Evolutionary conservation across 495 filamentous ascomycete genomes (phyloP).

Genomic region (Talaromyces ruber): DNA sequence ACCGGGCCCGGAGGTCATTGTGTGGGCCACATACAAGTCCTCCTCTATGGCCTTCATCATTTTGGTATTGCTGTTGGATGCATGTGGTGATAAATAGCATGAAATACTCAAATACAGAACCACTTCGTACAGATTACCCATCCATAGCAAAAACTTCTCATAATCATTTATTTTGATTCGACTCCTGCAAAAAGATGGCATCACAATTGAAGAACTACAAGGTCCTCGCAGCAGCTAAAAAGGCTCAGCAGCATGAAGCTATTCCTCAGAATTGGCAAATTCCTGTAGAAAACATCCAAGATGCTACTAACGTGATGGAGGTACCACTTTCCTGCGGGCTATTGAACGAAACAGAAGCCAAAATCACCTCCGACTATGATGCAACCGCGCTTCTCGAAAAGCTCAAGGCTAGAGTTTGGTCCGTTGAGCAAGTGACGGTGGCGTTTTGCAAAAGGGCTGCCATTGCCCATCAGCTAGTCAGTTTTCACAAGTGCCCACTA

Average conservation of each 20-base stretch:
- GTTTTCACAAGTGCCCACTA: background rate
- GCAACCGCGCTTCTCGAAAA: background rate
- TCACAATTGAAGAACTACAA: background rate
- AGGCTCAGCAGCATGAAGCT: background rate
- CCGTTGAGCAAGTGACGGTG: conserved; percentile 36
- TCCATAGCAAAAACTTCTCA: background rate
- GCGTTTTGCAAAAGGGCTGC: conserved; percentile 53
- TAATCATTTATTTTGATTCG: background rate
- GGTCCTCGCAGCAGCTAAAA: background rate
- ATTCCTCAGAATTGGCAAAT: background rate
- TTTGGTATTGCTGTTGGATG: background rate
- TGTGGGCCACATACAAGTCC: background rate
- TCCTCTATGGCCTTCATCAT: background rate
- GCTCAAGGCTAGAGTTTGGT: conserved; percentile 35
- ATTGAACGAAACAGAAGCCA: conserved; percentile 1
- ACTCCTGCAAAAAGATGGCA: background rate
- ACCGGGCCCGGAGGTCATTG: background rate
- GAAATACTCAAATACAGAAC: conserved; percentile 10
- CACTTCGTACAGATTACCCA: background rate
- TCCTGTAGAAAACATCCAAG: background rate
- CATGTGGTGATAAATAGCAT: background rate
- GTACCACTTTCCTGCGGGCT: conserved; percentile 5
- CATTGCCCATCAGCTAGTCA: conserved; percentile 47
- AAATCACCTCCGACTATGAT: conserved; percentile 1
- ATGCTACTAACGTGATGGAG: conserved; percentile 4